A percentile compares a stretch with the other conserved stretches of the same genome.
phyloP scores from a whole-genome alignment of 1,284 basidiomycete genomes.

The Apiotrichum brassicae region DNA sequence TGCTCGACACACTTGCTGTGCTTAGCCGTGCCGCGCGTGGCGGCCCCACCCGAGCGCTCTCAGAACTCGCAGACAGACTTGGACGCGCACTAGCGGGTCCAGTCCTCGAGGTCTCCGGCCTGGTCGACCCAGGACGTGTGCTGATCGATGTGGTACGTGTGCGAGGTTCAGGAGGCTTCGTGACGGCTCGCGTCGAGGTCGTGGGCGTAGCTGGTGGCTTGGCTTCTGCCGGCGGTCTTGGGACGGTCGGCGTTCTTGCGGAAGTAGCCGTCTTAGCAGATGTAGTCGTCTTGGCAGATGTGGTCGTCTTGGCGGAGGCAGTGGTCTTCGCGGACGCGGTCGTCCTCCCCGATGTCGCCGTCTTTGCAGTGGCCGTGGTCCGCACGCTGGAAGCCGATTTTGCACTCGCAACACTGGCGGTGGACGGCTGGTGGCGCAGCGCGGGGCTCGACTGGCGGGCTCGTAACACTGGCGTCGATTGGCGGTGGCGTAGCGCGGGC shows the following conservation, averaged over 20 bases:
- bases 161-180: no score
- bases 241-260: not conserved
- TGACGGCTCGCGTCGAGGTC: no score
- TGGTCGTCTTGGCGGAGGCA: not conserved
- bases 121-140: no score
- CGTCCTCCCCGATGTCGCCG: not conserved
- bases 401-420: not conserved
- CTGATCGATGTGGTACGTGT: not conserved
- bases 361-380: conserved; percentile 1
- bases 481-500: not conserved
- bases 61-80: no score
- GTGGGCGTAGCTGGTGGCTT: no score
- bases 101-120: no score
- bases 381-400: conserved; percentile 1
- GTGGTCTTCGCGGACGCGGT: conserved; percentile 1
- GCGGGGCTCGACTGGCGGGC: not conserved
- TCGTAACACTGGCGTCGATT: not conserved
- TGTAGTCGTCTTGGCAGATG: not conserved
- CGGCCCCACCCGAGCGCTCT: no score
- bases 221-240: not conserved
- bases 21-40: not conserved
- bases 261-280: not conserved
- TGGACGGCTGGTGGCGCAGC: conserved; percentile 7
- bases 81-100: no score
- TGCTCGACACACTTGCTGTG: not conserved